Percentiles rank a stretch among this genome's conserved stretches.
Evolutionary conservation across 208 protist species (phyloP).

Genomic region (Herpetomonas samuelpessoai): DNA sequence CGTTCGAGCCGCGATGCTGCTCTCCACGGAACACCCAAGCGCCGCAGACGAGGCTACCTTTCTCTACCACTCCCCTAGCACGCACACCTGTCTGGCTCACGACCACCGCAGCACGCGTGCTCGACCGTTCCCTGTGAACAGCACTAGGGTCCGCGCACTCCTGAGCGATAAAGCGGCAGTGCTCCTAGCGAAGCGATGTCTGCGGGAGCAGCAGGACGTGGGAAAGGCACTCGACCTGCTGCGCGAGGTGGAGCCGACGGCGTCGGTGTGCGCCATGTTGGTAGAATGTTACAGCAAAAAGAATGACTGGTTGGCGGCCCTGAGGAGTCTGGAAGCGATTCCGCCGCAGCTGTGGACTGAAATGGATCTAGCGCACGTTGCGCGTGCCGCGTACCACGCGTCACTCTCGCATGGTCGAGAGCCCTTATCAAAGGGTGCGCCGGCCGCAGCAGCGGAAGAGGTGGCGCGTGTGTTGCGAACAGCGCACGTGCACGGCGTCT

Average conservation of each 20-base stretch:
- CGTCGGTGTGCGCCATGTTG: constrained; percentile 12
- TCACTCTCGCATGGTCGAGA: constrained; percentile 9
- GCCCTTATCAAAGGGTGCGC: neutral
- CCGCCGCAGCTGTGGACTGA: constrained; percentile 47
- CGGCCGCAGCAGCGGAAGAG: neutral
- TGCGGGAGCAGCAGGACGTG: constrained; percentile 12
- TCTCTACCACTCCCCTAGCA: constrained; percentile 37
- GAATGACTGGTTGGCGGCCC: constrained; percentile 35
- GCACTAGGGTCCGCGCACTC: constrained; percentile 14
- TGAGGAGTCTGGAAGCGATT: constrained; percentile 31
- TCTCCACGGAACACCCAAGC: constrained; percentile 51
- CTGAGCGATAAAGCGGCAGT: constrained; percentile 23
- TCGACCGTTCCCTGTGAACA: neutral
- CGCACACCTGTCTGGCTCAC: constrained; percentile 17
- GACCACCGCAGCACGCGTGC: constrained; percentile 10
- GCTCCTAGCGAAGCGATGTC: constrained; percentile 19
- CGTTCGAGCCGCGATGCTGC: constrained; percentile 43
- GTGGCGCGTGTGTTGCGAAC: constrained; percentile 10
- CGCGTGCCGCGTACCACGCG: constrained; percentile 50
- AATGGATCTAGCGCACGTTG: constrained; percentile 44
- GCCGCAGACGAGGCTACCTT: constrained; percentile 52
- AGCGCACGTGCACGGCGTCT: constrained; percentile 7
- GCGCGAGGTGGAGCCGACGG: neutral
- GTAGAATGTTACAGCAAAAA: constrained; percentile 22
- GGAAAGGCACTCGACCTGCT: constrained; percentile 13